Percentiles rank a stretch among this genome's conserved stretches.
phyloP scores from a whole-genome alignment of 495 filamentous ascomycete species.

The Hyaloscypha hepaticicola region DNA sequence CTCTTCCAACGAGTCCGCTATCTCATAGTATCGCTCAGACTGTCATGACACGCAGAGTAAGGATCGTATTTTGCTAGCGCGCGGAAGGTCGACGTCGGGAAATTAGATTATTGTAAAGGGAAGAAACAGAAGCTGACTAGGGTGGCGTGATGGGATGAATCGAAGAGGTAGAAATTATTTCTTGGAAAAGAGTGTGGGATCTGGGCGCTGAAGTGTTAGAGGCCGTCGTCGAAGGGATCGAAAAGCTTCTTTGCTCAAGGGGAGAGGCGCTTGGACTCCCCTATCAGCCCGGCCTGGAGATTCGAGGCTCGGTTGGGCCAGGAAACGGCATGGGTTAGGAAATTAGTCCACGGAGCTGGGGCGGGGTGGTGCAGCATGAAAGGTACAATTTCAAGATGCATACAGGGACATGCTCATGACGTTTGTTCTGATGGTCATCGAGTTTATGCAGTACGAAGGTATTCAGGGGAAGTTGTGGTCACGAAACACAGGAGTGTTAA shows the following conservation, averaged over 20 bases:
- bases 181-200: constrained; percentile 6
- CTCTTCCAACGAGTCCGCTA: constrained; percentile 27
- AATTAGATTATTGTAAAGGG: constrained; percentile 3
- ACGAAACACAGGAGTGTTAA: not conserved
- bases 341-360: not conserved
- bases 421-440: not conserved
- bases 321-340: not conserved
- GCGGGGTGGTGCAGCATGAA: constrained; percentile 9
- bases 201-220: not conserved
- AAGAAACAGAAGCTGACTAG: not conserved
- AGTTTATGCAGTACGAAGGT: not conserved
- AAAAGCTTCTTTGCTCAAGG: constrained; percentile 3
- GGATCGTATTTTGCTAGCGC: constrained; percentile 11
- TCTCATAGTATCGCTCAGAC: constrained; percentile 16
- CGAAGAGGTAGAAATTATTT: not conserved
- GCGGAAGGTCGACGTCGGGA: not conserved
- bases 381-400: not conserved
- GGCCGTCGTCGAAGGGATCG: not conserved
- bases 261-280: not conserved
- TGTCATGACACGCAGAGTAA: constrained; percentile 6
- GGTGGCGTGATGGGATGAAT: not conserved
- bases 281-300: not conserved
- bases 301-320: not conserved
- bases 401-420: not conserved
- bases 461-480: not conserved